Conservation (phyloP, 257 asterid species). For the Salvia rosmarinus region DNA sequence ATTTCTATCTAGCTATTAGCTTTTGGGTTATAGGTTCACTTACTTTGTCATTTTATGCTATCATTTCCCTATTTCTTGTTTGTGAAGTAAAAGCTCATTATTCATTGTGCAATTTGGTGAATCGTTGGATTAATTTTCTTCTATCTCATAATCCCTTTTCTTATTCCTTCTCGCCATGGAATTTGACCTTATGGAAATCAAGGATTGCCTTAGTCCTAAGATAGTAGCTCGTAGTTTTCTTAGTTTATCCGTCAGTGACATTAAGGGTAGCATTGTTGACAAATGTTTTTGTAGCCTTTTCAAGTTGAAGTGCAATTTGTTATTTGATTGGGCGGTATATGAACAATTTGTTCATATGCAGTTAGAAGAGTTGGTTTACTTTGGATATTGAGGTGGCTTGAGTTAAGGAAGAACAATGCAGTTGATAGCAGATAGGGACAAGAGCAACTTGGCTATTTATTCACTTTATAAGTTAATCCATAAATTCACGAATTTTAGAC, state of each 20-base stretch:
- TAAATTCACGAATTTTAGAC: background rate
- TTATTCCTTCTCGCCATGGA: background rate
- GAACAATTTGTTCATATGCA: background rate
- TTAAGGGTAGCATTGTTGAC: background rate
- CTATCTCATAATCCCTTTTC: background rate
- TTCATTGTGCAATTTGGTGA: constrained; percentile 10
- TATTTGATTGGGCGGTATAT: background rate
- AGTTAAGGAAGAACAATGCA: background rate
- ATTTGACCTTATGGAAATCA: background rate
- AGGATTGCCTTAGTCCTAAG: constrained; percentile 5
- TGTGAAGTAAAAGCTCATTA: background rate
- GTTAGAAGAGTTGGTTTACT: background rate
- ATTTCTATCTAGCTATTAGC: background rate
- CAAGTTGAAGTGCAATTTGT: background rate
- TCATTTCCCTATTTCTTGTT: background rate
- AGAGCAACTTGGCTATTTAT: no score
- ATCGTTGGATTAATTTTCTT: constrained; percentile 6
- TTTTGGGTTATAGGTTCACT: background rate
- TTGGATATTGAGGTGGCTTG: background rate
- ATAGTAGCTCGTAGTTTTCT: background rate
- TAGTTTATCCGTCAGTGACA: background rate
- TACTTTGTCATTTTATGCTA: background rate
- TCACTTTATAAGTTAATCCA: no score
- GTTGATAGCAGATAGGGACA: background rate
- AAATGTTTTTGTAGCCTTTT: background rate